Base-by-base conservation (phyloP, 2,329 filamentous ascomycete species). In the Xylariaceae sp. region DNA sequence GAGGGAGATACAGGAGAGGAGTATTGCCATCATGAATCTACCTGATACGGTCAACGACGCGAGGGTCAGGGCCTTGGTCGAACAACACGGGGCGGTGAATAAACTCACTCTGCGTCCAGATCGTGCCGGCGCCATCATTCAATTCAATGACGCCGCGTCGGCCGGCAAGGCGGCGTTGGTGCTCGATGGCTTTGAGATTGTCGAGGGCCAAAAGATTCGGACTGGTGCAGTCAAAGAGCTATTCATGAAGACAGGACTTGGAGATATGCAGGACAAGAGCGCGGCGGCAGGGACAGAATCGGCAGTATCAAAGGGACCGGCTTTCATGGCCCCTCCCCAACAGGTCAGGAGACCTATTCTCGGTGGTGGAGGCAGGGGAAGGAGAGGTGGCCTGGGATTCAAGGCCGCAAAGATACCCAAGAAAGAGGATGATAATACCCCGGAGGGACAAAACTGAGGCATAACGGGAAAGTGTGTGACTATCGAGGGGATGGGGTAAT, bases 1-100 rank as follows among this genome's bases (percentile, higher is more conserved):
- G 7, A 67, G 66, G 6, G 76, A 82, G 14, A 78, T 81, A 17
- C 68, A 75, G 30, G 81, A 84, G 44, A 84, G 90, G 45, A 94
- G 89, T 1, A 77, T 97, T 44, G 86, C 86, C 10, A 74, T 99
- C 27, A 81, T 96, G 70, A 87, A 91, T 54, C 75, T 99, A 1
- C 90, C 94, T 0, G 94, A 97, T 63, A 97, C 91, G 0, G 82
- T 97, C 61, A 96, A 95, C 57, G 89, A 95, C 62, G 83, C 87
- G 1, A 89, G 91, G 30, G 82, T 99, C 47, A 82, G 82, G 40
- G 77, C 83, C 0, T 73, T 95, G 2, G 83, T 87, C 9, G 86
- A 90, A 58, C 78, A 82, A 1, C 77, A 85, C 40, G 90, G 90
- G 1, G 68, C 77, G 1, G 76, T 96, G 19, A 76, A 85, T 55